phyloP scores from a whole-genome alignment of 192 early-diverging fungal genomes.

The Neocallimastix lanati region DNA sequence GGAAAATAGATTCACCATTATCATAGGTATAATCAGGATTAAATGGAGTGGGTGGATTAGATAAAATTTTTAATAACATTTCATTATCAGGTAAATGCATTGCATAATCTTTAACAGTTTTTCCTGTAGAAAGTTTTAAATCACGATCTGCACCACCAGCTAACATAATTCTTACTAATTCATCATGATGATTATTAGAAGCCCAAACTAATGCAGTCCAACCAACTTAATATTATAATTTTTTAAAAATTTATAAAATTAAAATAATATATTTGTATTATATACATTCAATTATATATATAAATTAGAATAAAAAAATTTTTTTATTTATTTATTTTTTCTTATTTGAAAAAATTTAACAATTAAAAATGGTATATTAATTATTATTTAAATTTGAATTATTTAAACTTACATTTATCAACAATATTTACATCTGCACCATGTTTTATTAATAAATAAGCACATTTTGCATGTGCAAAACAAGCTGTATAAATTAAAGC shows the following conservation, averaged over 20 bases:
- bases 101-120: conserved; percentile 51
- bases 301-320: no score
- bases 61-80: neutral
- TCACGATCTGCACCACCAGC: conserved; percentile 54
- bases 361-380: neutral
- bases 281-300: neutral
- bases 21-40: neutral
- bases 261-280: neutral
- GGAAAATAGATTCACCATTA: neutral
- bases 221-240: conserved; percentile 33
- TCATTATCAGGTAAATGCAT: neutral
- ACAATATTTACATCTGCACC: conserved; percentile 56
- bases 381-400: neutral
- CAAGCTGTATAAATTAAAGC: conserved; percentile 75
- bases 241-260: neutral
- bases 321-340: no score
- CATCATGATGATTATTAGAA: conserved; percentile 56
- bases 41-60: neutral
- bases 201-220: conserved; percentile 91
- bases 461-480: conserved; percentile 64
- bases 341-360: no score
- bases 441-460: conserved; percentile 40
- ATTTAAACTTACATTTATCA: conserved; percentile 51
- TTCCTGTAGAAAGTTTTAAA: conserved; percentile 45
- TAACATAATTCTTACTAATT: conserved; percentile 52